Conservation (phyloP, 257 asterid species). For the Paraleonurus japonicus region DNA sequence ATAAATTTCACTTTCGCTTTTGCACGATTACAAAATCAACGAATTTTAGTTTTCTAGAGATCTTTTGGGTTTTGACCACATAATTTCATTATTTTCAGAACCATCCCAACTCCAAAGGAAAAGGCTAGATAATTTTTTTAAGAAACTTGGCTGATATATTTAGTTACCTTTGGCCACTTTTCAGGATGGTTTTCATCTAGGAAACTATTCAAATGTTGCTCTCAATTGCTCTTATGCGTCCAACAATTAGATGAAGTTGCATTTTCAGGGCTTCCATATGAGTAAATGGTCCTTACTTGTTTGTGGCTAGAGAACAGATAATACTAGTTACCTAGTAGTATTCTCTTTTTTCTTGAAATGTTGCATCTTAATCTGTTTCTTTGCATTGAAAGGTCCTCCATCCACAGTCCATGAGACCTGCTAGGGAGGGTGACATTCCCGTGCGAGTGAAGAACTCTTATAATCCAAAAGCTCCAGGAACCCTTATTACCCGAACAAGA, state of each 20-base stretch:
- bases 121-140: not conserved
- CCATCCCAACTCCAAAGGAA: not conserved
- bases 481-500: constrained; percentile 72
- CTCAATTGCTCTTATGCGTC: not conserved
- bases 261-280: not conserved
- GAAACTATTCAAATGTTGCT: not conserved
- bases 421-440: constrained; percentile 91
- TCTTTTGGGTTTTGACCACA: not conserved
- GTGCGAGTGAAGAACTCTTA: constrained; percentile 92
- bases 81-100: not conserved
- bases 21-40: not conserved
- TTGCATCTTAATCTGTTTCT: constrained; percentile 25
- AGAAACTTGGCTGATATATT: not conserved
- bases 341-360: not conserved
- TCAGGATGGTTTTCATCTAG: not conserved
- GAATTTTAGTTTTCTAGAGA: not conserved
- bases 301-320: constrained; percentile 17
- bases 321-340: not conserved
- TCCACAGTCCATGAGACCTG: constrained; percentile 98
- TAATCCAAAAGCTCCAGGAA: constrained; percentile 91
- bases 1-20: not conserved
- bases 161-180: not conserved
- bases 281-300: constrained; percentile 7
- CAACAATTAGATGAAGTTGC: constrained; percentile 5
- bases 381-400: constrained; percentile 66